These are phyloP conservation scores for Gyromitra esculenta DNA, from an alignment of 2,329 filamentous ascomycete species.

Conservation along the genomic window DNA sequence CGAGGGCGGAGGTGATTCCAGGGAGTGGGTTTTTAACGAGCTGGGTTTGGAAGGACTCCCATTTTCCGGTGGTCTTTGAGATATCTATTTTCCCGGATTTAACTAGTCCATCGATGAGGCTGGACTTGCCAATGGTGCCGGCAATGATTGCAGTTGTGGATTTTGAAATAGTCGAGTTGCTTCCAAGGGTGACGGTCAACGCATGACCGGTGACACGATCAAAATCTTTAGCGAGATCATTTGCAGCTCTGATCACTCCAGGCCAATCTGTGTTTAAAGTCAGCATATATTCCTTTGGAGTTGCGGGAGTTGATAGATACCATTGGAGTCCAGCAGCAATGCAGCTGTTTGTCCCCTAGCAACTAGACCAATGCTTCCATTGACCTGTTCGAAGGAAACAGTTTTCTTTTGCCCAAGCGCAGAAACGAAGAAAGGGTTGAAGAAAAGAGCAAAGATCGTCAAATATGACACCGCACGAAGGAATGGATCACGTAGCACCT, in stretches of 20 bases:
- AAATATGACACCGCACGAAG: slow-evolving; percentile 26
- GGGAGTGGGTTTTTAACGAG: slow-evolving; percentile 69
- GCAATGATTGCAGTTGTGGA: slow-evolving; percentile 71
- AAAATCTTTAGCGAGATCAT: slow-evolving; percentile 75
- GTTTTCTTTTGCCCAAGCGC: slow-evolving; percentile 48
- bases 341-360: slow-evolving; percentile 38
- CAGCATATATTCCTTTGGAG: slow-evolving; percentile 4
- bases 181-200: slow-evolving; percentile 50
- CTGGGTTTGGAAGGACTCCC: slow-evolving; percentile 74
- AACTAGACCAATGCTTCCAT: slow-evolving; percentile 40
- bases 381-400: slow-evolving; percentile 45
- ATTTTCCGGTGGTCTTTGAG: slow-evolving; percentile 69
- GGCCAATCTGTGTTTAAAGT: slow-evolving; percentile 54
- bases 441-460: slow-evolving; percentile 21
- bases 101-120: slow-evolving; percentile 70
- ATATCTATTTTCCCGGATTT: slow-evolving; percentile 68
- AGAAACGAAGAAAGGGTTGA: slow-evolving; percentile 24
- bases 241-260: slow-evolving; percentile 73
- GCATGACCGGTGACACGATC: slow-evolving; percentile 71
- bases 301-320: slow-evolving; percentile 19
- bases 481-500: slow-evolving; percentile 40
- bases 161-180: slow-evolving; percentile 29
- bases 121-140: slow-evolving; percentile 73
- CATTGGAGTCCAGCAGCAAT: slow-evolving; percentile 47
- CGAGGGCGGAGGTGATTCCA: slow-evolving; percentile 67